These are phyloP conservation scores for Dendrocalamus sinicus DNA, from an alignment of 176 grass and related monocot genomes.

Conservation along the genomic window DNA sequence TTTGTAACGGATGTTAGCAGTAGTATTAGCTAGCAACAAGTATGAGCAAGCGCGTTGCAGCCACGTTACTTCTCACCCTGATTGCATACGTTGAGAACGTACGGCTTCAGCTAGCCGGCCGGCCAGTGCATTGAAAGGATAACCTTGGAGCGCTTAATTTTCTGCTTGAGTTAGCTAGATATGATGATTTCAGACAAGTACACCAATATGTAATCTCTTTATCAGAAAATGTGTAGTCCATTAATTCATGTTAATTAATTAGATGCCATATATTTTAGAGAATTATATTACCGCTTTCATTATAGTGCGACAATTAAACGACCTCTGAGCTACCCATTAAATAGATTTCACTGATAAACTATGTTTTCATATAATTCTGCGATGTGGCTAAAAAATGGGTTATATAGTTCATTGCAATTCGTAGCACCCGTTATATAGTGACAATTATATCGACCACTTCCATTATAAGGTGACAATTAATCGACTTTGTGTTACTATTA, in stretches of 20 bases:
- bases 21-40: not conserved
- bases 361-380: not conserved
- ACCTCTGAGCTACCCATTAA: not conserved
- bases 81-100: conserved; percentile 1
- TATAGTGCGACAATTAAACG: not conserved
- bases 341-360: not conserved
- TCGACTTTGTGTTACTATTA: not conserved
- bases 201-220: not conserved
- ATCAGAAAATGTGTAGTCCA: not conserved
- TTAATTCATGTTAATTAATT: not conserved
- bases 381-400: not conserved
- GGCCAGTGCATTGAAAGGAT: not conserved
- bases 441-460: too few relatives aligned
- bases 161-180: not conserved
- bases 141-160: not conserved
- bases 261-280: not conserved
- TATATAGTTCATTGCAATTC: not conserved
- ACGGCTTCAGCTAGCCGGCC: not conserved
- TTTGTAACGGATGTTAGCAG: not conserved
- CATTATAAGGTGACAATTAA: not conserved
- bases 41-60: not conserved
- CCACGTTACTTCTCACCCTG: not conserved
- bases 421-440: not conserved
- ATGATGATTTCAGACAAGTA: not conserved
- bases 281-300: not conserved